Evolutionary conservation across 441 rosid genomes (phyloP), one percentile per base, ranked within the genome.

Genomic region (Syzygium syzygioides): DNA sequence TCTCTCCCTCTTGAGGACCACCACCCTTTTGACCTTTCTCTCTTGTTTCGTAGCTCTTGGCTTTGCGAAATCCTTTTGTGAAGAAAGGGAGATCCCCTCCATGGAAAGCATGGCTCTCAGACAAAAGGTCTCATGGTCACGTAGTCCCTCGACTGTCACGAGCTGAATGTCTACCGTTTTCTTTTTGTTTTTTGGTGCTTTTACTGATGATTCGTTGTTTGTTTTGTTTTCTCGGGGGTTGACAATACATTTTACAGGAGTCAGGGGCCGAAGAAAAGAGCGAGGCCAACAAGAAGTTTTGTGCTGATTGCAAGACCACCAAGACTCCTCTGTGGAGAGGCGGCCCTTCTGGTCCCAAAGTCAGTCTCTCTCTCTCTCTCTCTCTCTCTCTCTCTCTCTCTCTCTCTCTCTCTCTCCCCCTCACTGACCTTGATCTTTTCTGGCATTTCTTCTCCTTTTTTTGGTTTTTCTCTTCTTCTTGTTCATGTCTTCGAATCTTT

Each of bases 281-380:
- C 79, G 94, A 89, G 92, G 87, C 28, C 54, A 50, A 26, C 62
- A 90, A 89, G 84, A 96, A 93, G 93, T 89, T 57, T 37, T 96
- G 98, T 85, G 86, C 92, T 68, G 96, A 94, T 85, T 98, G 99
- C 92, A 95, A 94, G 71, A 95, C 98, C 86, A 95, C 97, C 14
- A 95, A 91, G 91, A 98, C 98, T 30, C 99, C 99, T 50, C 92
- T 96, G 91, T 98, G 99, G 99, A 94, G 99, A 93, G 94, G 94
- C 89, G 99, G 99, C 50, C 99, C 98, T 62, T 91, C 96, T 88
- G 99, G 99, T 14, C 99, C 99, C 28, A 98, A 96, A 96, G 99
- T 96, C 62, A 84, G 14, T 41, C 28, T 2, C 50, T 60, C 41
- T 84, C 66, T 45, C 30, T 3, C 62, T 5, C 85, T 6, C 64